Percentiles rank a stretch among this genome's conserved stretches.
These are phyloP conservation scores for Leccinum subrobustum DNA, from an alignment of 1,284 basidiomycete genomes.

Conservation along the genomic window DNA sequence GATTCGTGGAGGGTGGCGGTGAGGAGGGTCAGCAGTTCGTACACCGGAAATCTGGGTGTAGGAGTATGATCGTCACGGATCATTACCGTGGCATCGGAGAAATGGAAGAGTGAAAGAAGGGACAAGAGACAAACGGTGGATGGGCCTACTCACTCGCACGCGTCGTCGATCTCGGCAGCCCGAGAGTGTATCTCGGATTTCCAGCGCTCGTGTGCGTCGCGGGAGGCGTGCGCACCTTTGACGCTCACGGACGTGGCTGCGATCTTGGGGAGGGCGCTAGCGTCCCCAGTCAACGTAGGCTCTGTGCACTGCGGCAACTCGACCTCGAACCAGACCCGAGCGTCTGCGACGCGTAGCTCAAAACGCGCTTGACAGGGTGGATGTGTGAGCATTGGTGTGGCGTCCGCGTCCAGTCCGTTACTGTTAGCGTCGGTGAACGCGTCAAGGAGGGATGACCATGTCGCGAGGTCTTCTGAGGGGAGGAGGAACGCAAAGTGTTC, in stretches of 20 bases:
- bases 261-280: background rate
- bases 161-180: conserved; percentile 42
- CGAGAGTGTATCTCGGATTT: conserved; percentile 43
- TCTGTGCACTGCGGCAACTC: conserved; percentile 30
- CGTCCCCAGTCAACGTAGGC: background rate
- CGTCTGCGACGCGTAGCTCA: conserved; percentile 36
- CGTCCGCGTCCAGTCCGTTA: background rate
- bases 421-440: background rate
- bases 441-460: conserved; percentile 40
- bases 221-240: conserved; percentile 30
- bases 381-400: background rate
- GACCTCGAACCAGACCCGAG: conserved; percentile 44
- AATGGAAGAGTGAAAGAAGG: background rate
- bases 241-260: background rate
- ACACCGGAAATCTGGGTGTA: conserved; percentile 53
- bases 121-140: background rate
- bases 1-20: background rate
- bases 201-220: conserved; percentile 55
- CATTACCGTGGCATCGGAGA: background rate
- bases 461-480: conserved; percentile 31
- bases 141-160: conserved; percentile 39
- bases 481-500: conserved; percentile 48
- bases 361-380: conserved; percentile 35
- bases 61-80: background rate
- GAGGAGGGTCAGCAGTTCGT: conserved; percentile 44